phyloP scores from a whole-genome alignment of 495 filamentous ascomycete genomes.

The Pyronema domesticum region DNA sequence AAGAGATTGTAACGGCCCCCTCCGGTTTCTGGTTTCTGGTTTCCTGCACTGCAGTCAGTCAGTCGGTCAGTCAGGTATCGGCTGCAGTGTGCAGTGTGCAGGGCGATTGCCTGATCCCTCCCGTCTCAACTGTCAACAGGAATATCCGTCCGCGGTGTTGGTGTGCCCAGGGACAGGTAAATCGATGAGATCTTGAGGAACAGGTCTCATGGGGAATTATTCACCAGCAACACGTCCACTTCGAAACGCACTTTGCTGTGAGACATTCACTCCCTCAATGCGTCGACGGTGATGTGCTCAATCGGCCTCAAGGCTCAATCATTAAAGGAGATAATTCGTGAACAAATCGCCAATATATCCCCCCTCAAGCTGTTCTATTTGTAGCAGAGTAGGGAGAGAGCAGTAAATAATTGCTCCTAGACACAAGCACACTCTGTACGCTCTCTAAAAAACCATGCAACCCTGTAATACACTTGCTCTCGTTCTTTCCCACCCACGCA shows the following conservation, averaged over 20 bases:
- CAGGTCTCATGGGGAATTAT: background rate
- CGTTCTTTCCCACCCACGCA: background rate
- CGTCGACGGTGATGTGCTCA: too few species aligned
- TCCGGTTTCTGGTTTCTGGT: background rate
- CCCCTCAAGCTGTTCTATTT: background rate
- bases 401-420: too few species aligned
- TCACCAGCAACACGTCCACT: too few species aligned
- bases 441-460: too few species aligned
- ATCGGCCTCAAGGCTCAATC: too few species aligned
- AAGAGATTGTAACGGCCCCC: slow-evolving; percentile 13
- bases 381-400: too few species aligned
- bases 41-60: background rate
- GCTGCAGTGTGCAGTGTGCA: slow-evolving; percentile 8
- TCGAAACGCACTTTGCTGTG: too few species aligned
- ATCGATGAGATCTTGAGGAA: background rate
- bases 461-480: too few species aligned
- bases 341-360: background rate
- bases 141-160: background rate
- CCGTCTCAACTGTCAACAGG: background rate
- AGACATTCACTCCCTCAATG: too few species aligned
- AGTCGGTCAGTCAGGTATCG: background rate
- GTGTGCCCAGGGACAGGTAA: background rate
- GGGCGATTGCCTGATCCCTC: background rate
- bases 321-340: too few species aligned
- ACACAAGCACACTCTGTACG: too few species aligned